phyloP scores from a whole-genome alignment of 1,139 yeast genomes.

The Zygosaccharomyces sapae region DNA sequence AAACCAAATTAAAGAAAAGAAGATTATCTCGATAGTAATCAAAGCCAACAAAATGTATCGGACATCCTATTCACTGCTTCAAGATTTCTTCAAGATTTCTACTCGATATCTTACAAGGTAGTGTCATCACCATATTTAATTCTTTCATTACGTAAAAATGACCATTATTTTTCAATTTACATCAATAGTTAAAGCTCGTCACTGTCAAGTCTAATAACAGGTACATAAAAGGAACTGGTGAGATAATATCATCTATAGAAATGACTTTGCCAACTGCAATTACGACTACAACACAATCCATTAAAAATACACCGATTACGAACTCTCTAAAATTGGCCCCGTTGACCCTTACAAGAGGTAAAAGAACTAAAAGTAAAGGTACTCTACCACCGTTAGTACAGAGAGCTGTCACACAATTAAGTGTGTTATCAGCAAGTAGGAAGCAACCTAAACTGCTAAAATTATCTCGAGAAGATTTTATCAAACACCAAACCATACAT shows the following conservation, averaged over 20 bases:
- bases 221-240: too few relatives aligned
- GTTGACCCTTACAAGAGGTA: constrained; percentile 40
- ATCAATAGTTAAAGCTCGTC: not conserved
- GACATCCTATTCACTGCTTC: too few relatives aligned
- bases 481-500: constrained; percentile 78
- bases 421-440: constrained; percentile 80
- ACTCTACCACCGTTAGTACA: constrained; percentile 57
- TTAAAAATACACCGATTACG: not conserved
- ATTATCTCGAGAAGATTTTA: constrained; percentile 72
- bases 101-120: too few relatives aligned
- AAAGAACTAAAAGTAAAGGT: constrained; percentile 41
- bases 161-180: too few relatives aligned
- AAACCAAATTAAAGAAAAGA: too few relatives aligned
- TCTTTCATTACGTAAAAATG: too few relatives aligned
- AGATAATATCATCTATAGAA: too few relatives aligned
- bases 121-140: too few relatives aligned
- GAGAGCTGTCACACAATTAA: constrained; percentile 66
- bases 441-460: constrained; percentile 81
- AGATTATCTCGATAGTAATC: too few relatives aligned
- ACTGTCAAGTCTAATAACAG: not conserved
- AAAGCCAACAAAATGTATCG: too few relatives aligned
- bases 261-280: not conserved
- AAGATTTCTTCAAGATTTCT: too few relatives aligned
- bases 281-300: not conserved
- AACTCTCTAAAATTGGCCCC: not conserved